Base-by-base conservation (phyloP, 2,329 filamentous ascomycete genomes). In the Alternaria sp. region DNA sequence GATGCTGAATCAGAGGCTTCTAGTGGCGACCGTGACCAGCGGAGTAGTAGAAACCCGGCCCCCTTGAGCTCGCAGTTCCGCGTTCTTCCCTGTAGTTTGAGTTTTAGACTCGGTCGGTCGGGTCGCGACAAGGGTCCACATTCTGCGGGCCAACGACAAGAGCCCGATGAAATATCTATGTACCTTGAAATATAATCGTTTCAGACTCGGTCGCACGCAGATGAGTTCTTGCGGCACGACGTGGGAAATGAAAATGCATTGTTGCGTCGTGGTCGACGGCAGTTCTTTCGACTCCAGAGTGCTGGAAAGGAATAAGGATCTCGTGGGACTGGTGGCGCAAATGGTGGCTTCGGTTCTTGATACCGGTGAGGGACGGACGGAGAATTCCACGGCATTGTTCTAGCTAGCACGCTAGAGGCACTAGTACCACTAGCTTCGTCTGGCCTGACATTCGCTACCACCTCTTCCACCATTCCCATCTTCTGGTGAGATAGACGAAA, bases 81-180 rank as follows among this genome's bases (percentile, higher is more conserved):
- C 44, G 24, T n/a, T 54, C 42, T 58, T 44, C 43, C 54, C 41
- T 52, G 49, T 30, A 32, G 24, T 32, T 14, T n/a, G 43, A 36
- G 38, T 18, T 38, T 57, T 58, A 46, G 59, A 22, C 38, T 47
- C n/a, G 26, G 34, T 47, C n/a, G 26, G 34, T 36, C 57, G 42
- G 42, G 30, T 38, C 30, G 48, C 42, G 38, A 44, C 28, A 24
- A n/a, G n/a, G 20, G 32, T 12, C 30, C 30, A 49, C 38, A 36
- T 24, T 16, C 32, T 18, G 26, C n/a, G 22, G 24, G 47, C 32
- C 11, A 14, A 47, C 34, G 30, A 30, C 38, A 32, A 28, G 34
- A 41, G 46, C 46, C 30, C 46, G 30, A 36, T 11, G 20, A 48
- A n/a, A n/a, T 38, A 5, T 30, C 28, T 30, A 6, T 16, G 30